Percentiles rank a stretch among this genome's conserved stretches.
Conservation (phyloP, 805 yeast genomes). For the Dipodascus geniculatus region DNA sequence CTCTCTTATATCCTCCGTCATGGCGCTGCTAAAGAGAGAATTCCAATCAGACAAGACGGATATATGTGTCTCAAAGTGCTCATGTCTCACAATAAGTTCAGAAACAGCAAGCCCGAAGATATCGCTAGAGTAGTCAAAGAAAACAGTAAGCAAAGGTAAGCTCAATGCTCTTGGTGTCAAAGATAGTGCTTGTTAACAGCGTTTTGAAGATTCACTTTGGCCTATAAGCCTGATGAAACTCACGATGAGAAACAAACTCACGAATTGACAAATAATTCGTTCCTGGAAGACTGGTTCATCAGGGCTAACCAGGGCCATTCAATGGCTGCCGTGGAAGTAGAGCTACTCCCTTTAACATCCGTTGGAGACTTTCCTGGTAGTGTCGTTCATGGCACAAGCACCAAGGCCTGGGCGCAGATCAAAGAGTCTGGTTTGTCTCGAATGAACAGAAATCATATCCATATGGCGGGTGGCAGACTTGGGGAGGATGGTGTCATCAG, state of each 20-base stretch:
- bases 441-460: conserved; percentile 79
- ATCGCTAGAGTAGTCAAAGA: conserved; percentile 45
- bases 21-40: conserved; percentile 58
- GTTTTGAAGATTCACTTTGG: neutral
- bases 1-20: conserved; percentile 76
- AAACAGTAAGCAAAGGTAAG: conserved; percentile 63
- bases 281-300: conserved; percentile 25
- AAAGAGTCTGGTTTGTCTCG: conserved; percentile 43
- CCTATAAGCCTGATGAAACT: neutral
- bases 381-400: conserved; percentile 75
- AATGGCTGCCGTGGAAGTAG: conserved; percentile 31
- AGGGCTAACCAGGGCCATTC: conserved; percentile 96
- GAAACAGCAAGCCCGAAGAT: conserved; percentile 44
- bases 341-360: conserved; percentile 29
- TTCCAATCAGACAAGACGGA: conserved; percentile 57
- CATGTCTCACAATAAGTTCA: conserved; percentile 45
- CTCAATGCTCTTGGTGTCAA: neutral
- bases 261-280: neutral
- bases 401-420: conserved; percentile 36
- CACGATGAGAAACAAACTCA: neutral
- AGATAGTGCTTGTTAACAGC: neutral
- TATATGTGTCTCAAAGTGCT: conserved; percentile 45
- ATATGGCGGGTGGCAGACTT: conserved; percentile 56
- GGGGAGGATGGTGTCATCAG: conserved; percentile 40
- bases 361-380: conserved; percentile 36